Evolutionary conservation across 2,329 filamentous ascomycete species (phyloP), one percentile per base, ranked within the genome.

Genomic region (Catunica adiposa): DNA sequence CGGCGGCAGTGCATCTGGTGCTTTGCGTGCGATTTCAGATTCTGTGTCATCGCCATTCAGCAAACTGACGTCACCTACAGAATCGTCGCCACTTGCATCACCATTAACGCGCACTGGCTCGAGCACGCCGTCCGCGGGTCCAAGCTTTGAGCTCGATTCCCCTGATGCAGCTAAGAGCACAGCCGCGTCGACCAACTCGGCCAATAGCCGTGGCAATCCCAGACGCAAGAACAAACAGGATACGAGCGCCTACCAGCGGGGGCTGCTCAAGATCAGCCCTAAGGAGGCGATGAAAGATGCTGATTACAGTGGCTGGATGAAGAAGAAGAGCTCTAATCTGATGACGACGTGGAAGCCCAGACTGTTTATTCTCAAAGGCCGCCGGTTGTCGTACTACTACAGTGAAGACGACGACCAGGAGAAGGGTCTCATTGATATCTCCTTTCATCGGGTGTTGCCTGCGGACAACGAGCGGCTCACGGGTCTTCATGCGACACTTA

Each of bases 281-380:
- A 75, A 81, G 56, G 87, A 95, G 65, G 89, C 90, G 59, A 92
- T 95, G 68, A 72, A 81, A 59, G 82, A 80, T 59, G 90, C 88
- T 56, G 90, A 98, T 65, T 97, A 95, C 67, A 90, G 84, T 63
- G 92, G 92, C 1, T 98, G 92, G 92, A 98, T 98, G 92, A 97
- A 92, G 74, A 98, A 98, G 76, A 89, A 94, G 69, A 95, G 88
- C 58, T 90, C 88, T 1, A 92, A 90, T 64, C 74, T 97, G 34
- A 95, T 98, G 83, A 89, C 89, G 1, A 95, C 89, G 1, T 98
- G 92, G 92, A 98, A 97, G 65, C 86, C 89, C 11, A 83, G 92
- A 11, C 76, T 97, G n/a, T 98, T 98, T 65, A 83, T 98, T 6
- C 79, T 98, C 57, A 89, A 89, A 64, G 92, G 92, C 29, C 82